These are phyloP conservation scores for Pulveroboletus sp. DNA, from an alignment of 768 basidiomycete genomes.

Conservation along the genomic window DNA sequence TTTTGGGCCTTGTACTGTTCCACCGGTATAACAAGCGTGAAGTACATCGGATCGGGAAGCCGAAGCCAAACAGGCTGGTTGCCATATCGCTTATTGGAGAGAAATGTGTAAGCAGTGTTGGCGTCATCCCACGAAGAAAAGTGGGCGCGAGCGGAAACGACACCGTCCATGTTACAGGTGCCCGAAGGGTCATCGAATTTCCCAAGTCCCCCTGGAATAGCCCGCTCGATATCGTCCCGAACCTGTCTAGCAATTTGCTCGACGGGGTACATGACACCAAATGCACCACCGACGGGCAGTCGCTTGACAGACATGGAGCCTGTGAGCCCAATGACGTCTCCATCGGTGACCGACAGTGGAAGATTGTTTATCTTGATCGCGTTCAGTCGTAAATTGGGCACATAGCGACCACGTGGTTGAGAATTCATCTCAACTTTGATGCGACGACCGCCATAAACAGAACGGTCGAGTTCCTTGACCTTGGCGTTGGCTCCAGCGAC, in stretches of 20 bases:
- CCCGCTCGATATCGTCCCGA: conserved; percentile 19
- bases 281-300: conserved; percentile 21
- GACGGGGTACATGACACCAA: conserved; percentile 16
- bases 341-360: conserved; percentile 24
- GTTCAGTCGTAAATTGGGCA: conserved; percentile 24
- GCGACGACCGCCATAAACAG: conserved; percentile 36
- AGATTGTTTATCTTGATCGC: conserved; percentile 44
- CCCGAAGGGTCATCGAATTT: conserved; percentile 26
- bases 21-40: conserved; percentile 42
- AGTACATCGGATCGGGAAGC: conserved; percentile 48
- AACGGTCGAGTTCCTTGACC: conserved; percentile 35
- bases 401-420: conserved; percentile 30
- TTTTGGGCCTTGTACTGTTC: conserved; percentile 51
- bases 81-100: conserved; percentile 33
- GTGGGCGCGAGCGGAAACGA: conserved; percentile 36
- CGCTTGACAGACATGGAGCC: conserved; percentile 25
- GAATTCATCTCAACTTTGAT: conserved; percentile 45
- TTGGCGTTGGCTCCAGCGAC: conserved; percentile 23
- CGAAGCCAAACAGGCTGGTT: conserved; percentile 35
- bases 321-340: conserved; percentile 28
- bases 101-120: conserved; percentile 33
- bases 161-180: conserved; percentile 27
- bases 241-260: conserved; percentile 21
- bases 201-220: conserved; percentile 14
- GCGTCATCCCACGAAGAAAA: conserved; percentile 50